A percentile compares a stretch with the other conserved stretches of the same genome.
phyloP scores from a whole-genome alignment of 495 filamentous ascomycete genomes.

The Penicillium roqueforti region DNA sequence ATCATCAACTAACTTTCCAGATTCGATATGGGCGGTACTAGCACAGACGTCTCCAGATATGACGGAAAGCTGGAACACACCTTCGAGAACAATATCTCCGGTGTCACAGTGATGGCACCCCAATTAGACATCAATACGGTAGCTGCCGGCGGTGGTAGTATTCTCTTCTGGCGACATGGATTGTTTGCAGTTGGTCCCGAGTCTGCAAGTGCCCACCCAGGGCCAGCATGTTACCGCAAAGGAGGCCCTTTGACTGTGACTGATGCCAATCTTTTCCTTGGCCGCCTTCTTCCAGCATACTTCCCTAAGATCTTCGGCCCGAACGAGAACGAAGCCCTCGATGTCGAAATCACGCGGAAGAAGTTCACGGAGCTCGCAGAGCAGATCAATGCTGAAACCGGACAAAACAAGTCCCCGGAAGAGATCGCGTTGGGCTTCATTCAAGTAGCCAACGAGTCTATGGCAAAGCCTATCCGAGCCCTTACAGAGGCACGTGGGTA shows the following conservation, averaged over 20 bases:
- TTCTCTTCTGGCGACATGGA: conserved; percentile 85
- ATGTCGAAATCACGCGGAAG: conserved; percentile 60
- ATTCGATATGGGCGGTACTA: conserved; percentile 96
- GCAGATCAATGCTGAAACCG: conserved; percentile 64
- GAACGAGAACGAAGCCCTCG: conserved; percentile 82
- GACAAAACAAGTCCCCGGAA: conserved; percentile 56
- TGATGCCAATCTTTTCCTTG: conserved; percentile 88
- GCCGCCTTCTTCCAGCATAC: conserved; percentile 84
- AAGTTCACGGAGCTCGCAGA: conserved; percentile 65
- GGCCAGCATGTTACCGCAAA: conserved; percentile 92
- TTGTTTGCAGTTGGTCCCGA: conserved; percentile 94
- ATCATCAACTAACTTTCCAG: too few species aligned
- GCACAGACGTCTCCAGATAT: conserved; percentile 90
- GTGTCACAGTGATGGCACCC: conserved; percentile 89
- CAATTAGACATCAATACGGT: conserved; percentile 98
- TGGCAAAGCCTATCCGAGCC: conserved; percentile 52
- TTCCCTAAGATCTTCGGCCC: conserved; percentile 97
- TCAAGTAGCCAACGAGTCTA: conserved; percentile 53
- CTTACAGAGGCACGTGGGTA: conserved; percentile 50
- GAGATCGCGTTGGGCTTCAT: conserved; percentile 70
- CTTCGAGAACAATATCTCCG: conserved; percentile 94
- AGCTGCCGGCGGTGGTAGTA: conserved; percentile 89
- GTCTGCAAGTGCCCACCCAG: conserved; percentile 87
- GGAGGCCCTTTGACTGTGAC: conserved; percentile 90
- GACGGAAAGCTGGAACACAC: conserved; percentile 94